Base-by-base conservation (phyloP, 1,284 basidiomycete genomes). In the Neotropicomus parvogracilis region DNA sequence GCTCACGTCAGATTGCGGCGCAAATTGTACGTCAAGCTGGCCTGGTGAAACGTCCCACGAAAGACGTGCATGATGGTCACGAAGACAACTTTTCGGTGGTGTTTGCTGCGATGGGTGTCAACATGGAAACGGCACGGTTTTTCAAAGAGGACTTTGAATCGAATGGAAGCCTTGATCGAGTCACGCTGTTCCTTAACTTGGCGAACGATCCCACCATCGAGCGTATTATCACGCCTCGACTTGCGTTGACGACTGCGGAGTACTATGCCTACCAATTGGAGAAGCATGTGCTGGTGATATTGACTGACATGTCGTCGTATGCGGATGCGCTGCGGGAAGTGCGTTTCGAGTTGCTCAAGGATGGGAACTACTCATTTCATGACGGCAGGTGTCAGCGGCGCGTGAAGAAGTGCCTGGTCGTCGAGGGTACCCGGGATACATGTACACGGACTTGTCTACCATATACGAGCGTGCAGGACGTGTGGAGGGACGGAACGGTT, bases 191-290 rank as follows among this genome's bases (percentile, higher is more conserved):
- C 86, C 80, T 99, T 70, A 99, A 99, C 76, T 75, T 99, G 65
- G 97, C 97, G 42, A 99, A 98, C 66, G 97, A 99, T 70, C 97
- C 97, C n/a, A 99, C 97, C 55, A 99, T 99, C 70, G 97, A 99
- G 71, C 91, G 97, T 75, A 99, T 99, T 73, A 98, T 99, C 64
- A 99, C 97, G 13, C 97, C 97, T 49, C 94, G 97, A 70, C 79
- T 99, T 52, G 97, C 97, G 19, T 77, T 99, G 57, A 99, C 97
- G 17, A 99, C 97, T 7, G 97, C 97, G 54, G 97, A 99, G 66
- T 99, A 99, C 78, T 99, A 97, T 67, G 97, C 97, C 19, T 99
- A 99, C 75, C 95, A 99, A 71, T 79, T 99, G 52, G 97, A 99
- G 78, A 99, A 99, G 77, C 97, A 99, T 75, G 97, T 99, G 40